Evolutionary conservation across 352 stramenopile species (phyloP), one percentile per base, ranked within the genome.

Genomic region (Phytopythium helicoides): DNA sequence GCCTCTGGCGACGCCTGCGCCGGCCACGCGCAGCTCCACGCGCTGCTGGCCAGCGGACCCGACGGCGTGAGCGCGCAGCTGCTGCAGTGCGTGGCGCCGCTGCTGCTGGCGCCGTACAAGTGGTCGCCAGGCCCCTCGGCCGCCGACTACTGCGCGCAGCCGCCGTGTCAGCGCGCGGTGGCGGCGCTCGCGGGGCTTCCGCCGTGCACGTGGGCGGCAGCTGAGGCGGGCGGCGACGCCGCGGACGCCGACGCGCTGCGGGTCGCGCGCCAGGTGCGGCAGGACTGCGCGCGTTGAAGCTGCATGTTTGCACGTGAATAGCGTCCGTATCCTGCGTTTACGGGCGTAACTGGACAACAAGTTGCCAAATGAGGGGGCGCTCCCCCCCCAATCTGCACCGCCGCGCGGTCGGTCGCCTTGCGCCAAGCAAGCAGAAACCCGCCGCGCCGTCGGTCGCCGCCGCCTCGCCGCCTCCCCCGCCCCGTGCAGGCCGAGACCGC

Each of bases 211-310:
- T 86, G 74, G 77, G 12, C 31, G 44, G 15, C 37, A 15, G 22
- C 12, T 15, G 22, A 16, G 23, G 14, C 14, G 12, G 49, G 66
- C 33, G 42, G 68, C 19, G 52, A 71, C 1, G 67, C 34, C 22
- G 55, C 66, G 42, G 67, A 72, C 48, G 64, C 65, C 34, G 62
- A 59, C 38, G 63, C 73, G 39, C 48, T 80, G 35, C 50, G 70
- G 33, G 59, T 73, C 25, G 68, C 68, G 41, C 63, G 81, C 58
- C 76, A 77, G 40, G 65, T 84, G 48, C 49, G 73, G 41, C 28
- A 56, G 21, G 71, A 85, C 66, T 87, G 73, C 53, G 34, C 34
- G 15, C 34, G 2, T 39, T 39, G 3, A 16, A 10, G 34, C 18
- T 16, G 34, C 34, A 2, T 39, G 34, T 16, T 11, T 9, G 34